A percentile compares a stretch with the other conserved stretches of the same genome.
Conservation (phyloP, 148 eudicot genomes). For the Limonium bicolor region DNA sequence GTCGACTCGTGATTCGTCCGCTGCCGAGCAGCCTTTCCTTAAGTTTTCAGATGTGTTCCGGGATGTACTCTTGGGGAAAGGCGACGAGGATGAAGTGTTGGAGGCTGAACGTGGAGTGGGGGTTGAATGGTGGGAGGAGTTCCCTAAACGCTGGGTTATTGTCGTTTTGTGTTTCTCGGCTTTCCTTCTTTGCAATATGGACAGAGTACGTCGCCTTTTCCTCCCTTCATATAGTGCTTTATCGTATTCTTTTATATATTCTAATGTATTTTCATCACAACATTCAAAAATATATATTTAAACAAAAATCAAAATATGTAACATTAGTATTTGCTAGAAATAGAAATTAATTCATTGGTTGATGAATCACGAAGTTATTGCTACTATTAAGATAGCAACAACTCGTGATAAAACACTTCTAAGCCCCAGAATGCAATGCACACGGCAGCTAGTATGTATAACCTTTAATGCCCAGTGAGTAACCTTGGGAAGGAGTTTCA, state of each 20-base stretch:
- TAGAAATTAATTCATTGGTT: neutral
- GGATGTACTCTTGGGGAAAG: slow-evolving; percentile 7
- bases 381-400: neutral
- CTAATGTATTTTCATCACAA: no score
- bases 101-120: slow-evolving; percentile 8
- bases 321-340: no score
- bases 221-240: no score
- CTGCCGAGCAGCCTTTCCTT: no score
- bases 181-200: slow-evolving; percentile 94
- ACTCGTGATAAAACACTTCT: neutral
- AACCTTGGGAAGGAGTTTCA: slow-evolving; percentile 9
- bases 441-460: neutral
- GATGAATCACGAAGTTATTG: neutral
- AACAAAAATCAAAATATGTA: no score
- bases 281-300: no score
- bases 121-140: slow-evolving; percentile 91
- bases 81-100: slow-evolving; percentile 10
- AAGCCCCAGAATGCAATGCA: neutral
- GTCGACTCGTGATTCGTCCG: no score
- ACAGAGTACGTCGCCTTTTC: slow-evolving; percentile 41
- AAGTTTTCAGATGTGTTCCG: slow-evolving; percentile 12
- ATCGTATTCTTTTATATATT: no score
- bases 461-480: neutral
- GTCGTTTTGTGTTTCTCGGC: slow-evolving; percentile 81
- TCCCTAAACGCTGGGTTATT: slow-evolving; percentile 82